Evolutionary conservation across 2,329 filamentous ascomycete species (phyloP).

Genomic region (Lithohypha guttulata): DNA sequence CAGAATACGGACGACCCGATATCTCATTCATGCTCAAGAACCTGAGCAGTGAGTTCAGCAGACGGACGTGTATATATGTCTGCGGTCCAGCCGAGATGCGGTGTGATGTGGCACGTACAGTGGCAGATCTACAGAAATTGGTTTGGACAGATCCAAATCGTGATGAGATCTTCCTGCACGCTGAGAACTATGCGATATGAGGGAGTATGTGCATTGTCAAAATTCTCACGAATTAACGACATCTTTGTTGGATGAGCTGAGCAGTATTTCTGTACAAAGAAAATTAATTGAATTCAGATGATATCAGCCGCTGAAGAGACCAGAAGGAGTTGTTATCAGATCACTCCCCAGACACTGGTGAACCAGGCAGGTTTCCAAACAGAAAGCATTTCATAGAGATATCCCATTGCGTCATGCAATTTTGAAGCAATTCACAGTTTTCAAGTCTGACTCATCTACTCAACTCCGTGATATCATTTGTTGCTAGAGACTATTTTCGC

Average conservation of each 20-base stretch:
- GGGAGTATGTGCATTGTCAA: neutral
- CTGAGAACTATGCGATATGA: constrained; percentile 87
- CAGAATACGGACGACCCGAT: constrained; percentile 84
- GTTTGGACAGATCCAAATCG: constrained; percentile 69
- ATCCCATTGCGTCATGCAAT: constrained; percentile 1
- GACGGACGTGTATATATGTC: constrained; percentile 79
- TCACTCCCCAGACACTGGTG: too few relatives aligned
- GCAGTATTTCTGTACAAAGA: too few relatives aligned
- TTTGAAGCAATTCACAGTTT: too few relatives aligned
- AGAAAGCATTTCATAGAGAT: constrained; percentile 9
- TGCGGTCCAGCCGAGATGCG: constrained; percentile 83
- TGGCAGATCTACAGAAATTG: constrained; percentile 68
- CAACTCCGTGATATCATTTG: too few relatives aligned
- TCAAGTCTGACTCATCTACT: too few relatives aligned
- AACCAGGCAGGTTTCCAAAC: too few relatives aligned
- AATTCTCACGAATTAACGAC: neutral
- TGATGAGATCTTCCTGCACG: constrained; percentile 88
- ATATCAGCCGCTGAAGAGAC: too few relatives aligned
- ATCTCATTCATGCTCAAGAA: constrained; percentile 77
- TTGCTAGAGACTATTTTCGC: too few relatives aligned
- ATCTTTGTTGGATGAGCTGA: too few relatives aligned
- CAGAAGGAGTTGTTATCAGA: too few relatives aligned
- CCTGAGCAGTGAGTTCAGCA: constrained; percentile 69
- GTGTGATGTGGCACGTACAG: constrained; percentile 74
- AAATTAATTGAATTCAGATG: too few relatives aligned